These are phyloP conservation scores for Thinopyrum elongatum DNA, from an alignment of 176 grass and related monocot species.

Conservation along the genomic window DNA sequence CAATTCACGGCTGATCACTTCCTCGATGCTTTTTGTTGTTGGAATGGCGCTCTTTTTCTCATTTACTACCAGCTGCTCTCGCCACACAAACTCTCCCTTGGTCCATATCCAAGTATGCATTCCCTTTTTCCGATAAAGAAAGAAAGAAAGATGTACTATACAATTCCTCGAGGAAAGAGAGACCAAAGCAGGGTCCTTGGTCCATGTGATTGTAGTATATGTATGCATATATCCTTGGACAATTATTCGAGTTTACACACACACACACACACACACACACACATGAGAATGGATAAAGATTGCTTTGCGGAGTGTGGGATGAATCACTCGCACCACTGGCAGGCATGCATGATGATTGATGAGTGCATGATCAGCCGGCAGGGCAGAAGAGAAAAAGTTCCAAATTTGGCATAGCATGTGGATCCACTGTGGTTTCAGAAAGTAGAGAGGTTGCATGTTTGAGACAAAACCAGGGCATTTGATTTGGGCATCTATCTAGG, in stretches of 20 bases:
- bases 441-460: not conserved
- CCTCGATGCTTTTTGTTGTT: not conserved
- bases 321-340: not conserved
- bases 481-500: not conserved
- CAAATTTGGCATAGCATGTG: not conserved
- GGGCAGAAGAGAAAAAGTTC: not conserved
- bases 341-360: not conserved
- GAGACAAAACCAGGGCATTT: not conserved
- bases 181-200: not conserved
- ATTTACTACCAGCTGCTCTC: not conserved
- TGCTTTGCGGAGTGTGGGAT: conserved; percentile 7
- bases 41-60: not conserved
- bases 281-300: not conserved
- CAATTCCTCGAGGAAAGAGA: not conserved
- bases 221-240: not conserved
- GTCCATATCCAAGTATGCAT: not conserved
- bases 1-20: not conserved
- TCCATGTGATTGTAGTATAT: not conserved
- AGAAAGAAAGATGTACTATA: no score
- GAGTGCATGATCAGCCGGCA: not conserved
- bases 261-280: no score
- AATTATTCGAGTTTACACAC: not conserved
- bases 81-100: not conserved
- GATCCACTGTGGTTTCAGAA: not conserved
- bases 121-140: not conserved